These are phyloP conservation scores for Pestalotiopsis sp. DNA, from an alignment of 2,329 filamentous ascomycete genomes.

Conservation along the genomic window DNA sequence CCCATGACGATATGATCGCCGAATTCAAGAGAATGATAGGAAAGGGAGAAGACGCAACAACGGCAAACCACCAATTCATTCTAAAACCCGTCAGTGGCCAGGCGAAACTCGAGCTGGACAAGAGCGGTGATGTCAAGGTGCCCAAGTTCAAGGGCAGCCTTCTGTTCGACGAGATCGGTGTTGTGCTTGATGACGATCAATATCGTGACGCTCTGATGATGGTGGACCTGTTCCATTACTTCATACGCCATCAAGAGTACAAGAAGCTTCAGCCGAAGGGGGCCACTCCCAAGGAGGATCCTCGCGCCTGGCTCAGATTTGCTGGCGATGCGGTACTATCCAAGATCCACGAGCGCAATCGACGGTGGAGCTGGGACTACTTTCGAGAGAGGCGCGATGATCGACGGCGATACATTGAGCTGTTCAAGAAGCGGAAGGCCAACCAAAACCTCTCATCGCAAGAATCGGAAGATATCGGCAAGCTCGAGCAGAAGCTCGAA, in stretches of 20 bases:
- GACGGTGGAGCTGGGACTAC: conserved; percentile 93
- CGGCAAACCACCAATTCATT: conserved; percentile 81
- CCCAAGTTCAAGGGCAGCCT: conserved; percentile 90
- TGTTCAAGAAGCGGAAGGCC: conserved; percentile 93
- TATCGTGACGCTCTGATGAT: conserved; percentile 98
- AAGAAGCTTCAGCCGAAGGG: conserved; percentile 88
- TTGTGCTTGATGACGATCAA: conserved; percentile 96
- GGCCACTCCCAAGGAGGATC: conserved; percentile 82
- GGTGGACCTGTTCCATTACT: conserved; percentile 97
- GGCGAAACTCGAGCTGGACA: conserved; percentile 93
- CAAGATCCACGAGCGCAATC: conserved; percentile 94
- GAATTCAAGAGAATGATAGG: conserved; percentile 81
- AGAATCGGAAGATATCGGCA: conserved; percentile 73
- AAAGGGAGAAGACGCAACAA: conserved; percentile 60
- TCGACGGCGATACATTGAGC: conserved; percentile 81
- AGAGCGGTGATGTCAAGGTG: conserved; percentile 76
- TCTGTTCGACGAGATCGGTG: conserved; percentile 94
- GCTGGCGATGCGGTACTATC: conserved; percentile 85
- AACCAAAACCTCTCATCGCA: conserved; percentile 69
- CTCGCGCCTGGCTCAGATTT: conserved; percentile 89
- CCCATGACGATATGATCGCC: conserved; percentile 76
- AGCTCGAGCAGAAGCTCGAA: conserved; percentile 81
- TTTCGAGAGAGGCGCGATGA: conserved; percentile 93
- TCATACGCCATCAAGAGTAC: conserved; percentile 96
- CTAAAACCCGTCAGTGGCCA: conserved; percentile 94